Percentiles rank a stretch among this genome's conserved stretches.
phyloP scores from a whole-genome alignment of 352 stramenopile species.

The Phytophthora hybrid region DNA sequence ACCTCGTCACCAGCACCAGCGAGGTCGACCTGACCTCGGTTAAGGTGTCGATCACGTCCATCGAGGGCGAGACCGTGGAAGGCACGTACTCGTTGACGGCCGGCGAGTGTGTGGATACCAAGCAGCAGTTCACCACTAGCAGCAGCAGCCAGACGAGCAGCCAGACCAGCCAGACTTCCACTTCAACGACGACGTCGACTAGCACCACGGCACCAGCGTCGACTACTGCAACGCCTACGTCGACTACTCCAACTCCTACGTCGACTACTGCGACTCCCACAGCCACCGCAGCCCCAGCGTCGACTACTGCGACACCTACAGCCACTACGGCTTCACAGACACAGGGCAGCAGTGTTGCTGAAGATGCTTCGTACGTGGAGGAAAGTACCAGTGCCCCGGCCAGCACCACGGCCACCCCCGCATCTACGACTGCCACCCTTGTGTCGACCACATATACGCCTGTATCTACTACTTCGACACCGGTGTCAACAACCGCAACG shows the following conservation, averaged over 20 bases:
- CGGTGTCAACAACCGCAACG: constrained; percentile 5
- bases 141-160: constrained; percentile 31
- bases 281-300: neutral
- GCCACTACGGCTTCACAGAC: constrained; percentile 22
- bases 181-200: constrained; percentile 15
- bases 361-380: constrained; percentile 18
- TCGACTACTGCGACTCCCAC: constrained; percentile 12
- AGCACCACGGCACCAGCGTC: constrained; percentile 4
- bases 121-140: constrained; percentile 48
- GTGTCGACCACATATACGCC: constrained; percentile 12
- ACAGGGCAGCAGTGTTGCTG: constrained; percentile 12
- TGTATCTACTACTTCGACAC: constrained; percentile 11
- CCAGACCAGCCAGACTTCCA: constrained; percentile 19
- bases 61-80: constrained; percentile 52
- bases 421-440: constrained; percentile 11
- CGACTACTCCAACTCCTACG: no score
- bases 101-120: constrained; percentile 51
- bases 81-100: constrained; percentile 62
- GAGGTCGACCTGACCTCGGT: constrained; percentile 45
- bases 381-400: neutral
- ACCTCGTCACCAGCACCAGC: constrained; percentile 45
- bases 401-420: constrained; percentile 8
- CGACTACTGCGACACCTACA: constrained; percentile 4
- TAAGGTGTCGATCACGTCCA: constrained; percentile 57
- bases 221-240: constrained; percentile 7